phyloP scores from a whole-genome alignment of 1,284 basidiomycete genomes.

The Cryptococcus sp. region DNA sequence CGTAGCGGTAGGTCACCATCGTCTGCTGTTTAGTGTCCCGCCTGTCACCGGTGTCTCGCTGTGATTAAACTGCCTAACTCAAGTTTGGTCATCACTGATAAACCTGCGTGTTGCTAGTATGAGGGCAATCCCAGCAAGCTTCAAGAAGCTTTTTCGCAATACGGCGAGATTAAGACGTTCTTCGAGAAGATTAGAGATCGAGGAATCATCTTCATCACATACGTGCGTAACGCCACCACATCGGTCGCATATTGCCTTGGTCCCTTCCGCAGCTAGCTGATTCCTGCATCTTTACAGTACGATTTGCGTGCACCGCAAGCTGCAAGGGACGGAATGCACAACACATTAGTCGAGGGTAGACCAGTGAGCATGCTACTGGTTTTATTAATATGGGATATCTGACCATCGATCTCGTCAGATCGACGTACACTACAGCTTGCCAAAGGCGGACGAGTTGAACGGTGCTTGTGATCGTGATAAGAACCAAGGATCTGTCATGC shows the following conservation, averaged over 20 bases:
- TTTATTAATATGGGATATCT: too few relatives aligned
- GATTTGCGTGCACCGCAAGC: conserved; percentile 88
- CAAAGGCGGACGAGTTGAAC: conserved; percentile 75
- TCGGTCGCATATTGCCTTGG: neutral
- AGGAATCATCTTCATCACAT: conserved; percentile 97
- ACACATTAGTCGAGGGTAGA: conserved; percentile 76
- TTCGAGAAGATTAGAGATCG: conserved; percentile 91
- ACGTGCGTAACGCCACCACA: conserved; percentile 64
- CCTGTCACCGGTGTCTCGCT: neutral
- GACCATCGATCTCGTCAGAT: conserved; percentile 60
- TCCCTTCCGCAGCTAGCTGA: neutral
- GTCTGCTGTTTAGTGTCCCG: neutral
- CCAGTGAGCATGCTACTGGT: conserved; percentile 61
- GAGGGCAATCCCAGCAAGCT: conserved; percentile 83
- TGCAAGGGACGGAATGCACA: conserved; percentile 83
- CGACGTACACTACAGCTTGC: conserved; percentile 96
- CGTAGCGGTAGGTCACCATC: conserved; percentile 70
- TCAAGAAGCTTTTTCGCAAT: conserved; percentile 80
- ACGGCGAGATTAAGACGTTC: conserved; percentile 94
- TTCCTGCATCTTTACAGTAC: conserved; percentile 59
- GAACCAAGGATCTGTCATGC: conserved; percentile 84
- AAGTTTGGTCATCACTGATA: conserved; percentile 1
- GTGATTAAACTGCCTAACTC: neutral
- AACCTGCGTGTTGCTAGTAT: conserved; percentile 62
- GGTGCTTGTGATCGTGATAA: conserved; percentile 76